Evolutionary conservation across 2,329 filamentous ascomycete genomes (phyloP), one percentile per base, ranked within the genome.

Genomic region (Venturia nashicola): DNA sequence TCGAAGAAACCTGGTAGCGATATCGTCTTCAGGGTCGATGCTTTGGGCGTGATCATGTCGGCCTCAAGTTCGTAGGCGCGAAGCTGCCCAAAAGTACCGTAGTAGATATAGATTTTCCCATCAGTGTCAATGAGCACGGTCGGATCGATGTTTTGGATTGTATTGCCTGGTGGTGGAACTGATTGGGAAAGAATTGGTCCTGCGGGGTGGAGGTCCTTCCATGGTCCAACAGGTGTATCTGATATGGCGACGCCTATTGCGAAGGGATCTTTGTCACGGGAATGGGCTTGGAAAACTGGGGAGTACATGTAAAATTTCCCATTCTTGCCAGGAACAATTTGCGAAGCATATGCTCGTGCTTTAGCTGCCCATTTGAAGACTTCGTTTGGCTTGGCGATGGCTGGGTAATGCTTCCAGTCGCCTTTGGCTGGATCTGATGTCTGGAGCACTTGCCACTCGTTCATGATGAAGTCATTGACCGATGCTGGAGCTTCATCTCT

Each of bases 121-220:
- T 76, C 69, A 3, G 72, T 70, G 36, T 77, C 75, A 0, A 77
- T 71, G 1, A 76, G 66, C 0, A 76, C 72, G 0, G 74, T 75
- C 2, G 74, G 74, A 42, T 77, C 75, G 42, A 77, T 77, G 62
- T 77, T 77, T 40, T 77, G 73, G 36, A 77, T 75, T 48, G 68
- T 65, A 40, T 76, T 76, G 16, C 67, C 67, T 3, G 70, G 70
- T 18, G 66, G 64, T 0, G 73, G 74, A 0, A 74, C 67, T 1
- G 65, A 69, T 65, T 76, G 71, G 2, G 74, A 75, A 64, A 76
- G 72, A 62, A 76, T 74, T 8, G 74, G 74, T 0, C 74, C 73
- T 0, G 64, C 61, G 0, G 73, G 71, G 34, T 76, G 71, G 0
- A 73, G 72, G 48, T 77, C 75, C 0, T 63, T 68, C 63, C 71